phyloP scores from a whole-genome alignment of 2,329 filamentous ascomycete genomes.

The Apiospora kogelbergensis region DNA sequence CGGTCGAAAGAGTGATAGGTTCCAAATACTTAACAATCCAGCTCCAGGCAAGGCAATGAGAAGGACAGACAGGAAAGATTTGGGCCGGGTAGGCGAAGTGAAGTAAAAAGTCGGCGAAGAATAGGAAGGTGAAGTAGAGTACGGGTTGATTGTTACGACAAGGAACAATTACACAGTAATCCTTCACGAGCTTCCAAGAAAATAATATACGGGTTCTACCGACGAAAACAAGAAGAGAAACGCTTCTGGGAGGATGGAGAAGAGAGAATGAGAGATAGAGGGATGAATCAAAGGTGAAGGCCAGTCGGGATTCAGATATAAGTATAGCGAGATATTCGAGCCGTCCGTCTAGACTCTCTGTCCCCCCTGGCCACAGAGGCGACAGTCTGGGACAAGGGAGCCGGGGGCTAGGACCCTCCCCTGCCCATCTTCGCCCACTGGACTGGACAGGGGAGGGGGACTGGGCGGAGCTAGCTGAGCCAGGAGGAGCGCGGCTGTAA shows the following conservation, averaged over 20 bases:
- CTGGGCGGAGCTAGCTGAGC: neutral
- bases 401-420: neutral
- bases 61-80: neutral
- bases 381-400: neutral
- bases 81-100: conserved; percentile 1
- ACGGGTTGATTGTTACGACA: conserved; percentile 2
- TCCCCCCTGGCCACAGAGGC: neutral
- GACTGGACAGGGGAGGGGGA: no score
- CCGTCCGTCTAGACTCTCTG: neutral
- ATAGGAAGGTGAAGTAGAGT: neutral
- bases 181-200: conserved; percentile 8
- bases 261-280: neutral
- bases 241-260: conserved; percentile 8
- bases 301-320: neutral
- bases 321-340: neutral
- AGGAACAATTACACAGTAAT: conserved; percentile 11
- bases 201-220: conserved; percentile 5
- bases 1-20: neutral
- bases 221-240: conserved; percentile 11
- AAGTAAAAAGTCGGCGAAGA: conserved; percentile 4
- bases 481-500: neutral
- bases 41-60: conserved; percentile 6
- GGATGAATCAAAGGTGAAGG: neutral
- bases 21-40: neutral
- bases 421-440: neutral